These are phyloP conservation scores for Magnaporthiopsis incrustans DNA, from an alignment of 2,329 filamentous ascomycete genomes.

Conservation along the genomic window DNA sequence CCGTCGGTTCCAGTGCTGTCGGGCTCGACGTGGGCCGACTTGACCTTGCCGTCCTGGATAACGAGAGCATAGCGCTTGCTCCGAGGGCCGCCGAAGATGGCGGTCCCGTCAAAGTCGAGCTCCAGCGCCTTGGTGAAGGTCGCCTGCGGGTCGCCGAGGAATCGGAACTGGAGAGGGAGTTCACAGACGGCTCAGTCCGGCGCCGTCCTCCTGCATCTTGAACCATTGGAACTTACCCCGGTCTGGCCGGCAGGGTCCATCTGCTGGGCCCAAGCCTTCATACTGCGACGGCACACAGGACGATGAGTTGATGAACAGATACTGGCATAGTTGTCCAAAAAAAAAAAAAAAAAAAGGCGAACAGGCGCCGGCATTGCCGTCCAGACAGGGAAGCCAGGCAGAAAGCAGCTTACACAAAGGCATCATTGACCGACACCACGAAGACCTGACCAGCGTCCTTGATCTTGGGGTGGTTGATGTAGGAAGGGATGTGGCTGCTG, in stretches of 20 bases:
- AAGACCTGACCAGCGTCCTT: slow-evolving; percentile 78
- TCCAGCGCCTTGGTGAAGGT: slow-evolving; percentile 79
- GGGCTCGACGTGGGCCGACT: slow-evolving; percentile 72
- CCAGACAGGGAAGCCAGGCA: background rate
- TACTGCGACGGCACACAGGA: slow-evolving; percentile 39
- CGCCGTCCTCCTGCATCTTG: background rate
- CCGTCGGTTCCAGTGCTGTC: slow-evolving; percentile 72
- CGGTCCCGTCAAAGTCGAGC: slow-evolving; percentile 68
- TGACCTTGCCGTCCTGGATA: slow-evolving; percentile 77
- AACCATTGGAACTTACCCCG: slow-evolving; percentile 51
- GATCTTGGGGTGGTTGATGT: slow-evolving; percentile 70
- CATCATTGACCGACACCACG: slow-evolving; percentile 87
- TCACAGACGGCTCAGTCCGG: background rate
- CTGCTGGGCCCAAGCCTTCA: slow-evolving; percentile 78
- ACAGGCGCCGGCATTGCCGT: too few species aligned
- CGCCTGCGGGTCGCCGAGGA: slow-evolving; percentile 74
- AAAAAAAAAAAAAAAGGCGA: too few species aligned
- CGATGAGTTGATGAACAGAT: background rate
- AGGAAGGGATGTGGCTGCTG: slow-evolving; percentile 70
- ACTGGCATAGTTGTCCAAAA: background rate
- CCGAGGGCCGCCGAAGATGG: slow-evolving; percentile 74
- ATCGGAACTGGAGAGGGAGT: slow-evolving; percentile 59
- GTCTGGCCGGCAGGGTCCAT: slow-evolving; percentile 69
- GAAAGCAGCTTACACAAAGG: slow-evolving; percentile 67
- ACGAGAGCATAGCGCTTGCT: slow-evolving; percentile 85